phyloP scores from a whole-genome alignment of 78 protist genomes.

The Dictyostelium citrinum region DNA sequence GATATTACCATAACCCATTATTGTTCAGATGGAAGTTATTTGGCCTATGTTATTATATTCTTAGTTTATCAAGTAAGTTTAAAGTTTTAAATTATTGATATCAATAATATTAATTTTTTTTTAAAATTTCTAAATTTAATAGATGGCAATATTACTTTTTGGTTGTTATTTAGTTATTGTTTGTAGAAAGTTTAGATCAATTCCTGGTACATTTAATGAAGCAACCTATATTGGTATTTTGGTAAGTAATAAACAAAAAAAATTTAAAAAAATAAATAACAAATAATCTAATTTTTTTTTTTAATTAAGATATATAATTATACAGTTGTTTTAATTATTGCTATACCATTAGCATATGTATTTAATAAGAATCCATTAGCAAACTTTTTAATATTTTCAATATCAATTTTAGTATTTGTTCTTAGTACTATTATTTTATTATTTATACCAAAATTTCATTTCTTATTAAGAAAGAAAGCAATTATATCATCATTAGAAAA shows the following conservation, averaged over 20 bases:
- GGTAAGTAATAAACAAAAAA: background rate
- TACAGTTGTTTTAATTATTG: conserved; percentile 13
- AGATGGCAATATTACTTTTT: conserved; percentile 32
- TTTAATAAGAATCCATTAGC: conserved; percentile 43
- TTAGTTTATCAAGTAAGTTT: conserved; percentile 22
- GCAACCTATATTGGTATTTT: conserved; percentile 72
- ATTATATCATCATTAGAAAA: conserved; percentile 28
- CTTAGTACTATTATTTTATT: conserved; percentile 11
- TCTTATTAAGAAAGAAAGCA: conserved; percentile 6
- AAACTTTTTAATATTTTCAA: conserved; percentile 10
- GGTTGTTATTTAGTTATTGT: conserved; percentile 66
- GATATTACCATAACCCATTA: conserved; percentile 5
- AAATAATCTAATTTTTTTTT: background rate
- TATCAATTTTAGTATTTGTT: background rate
- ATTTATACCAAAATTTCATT: conserved; percentile 48
- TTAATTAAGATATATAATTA: conserved; percentile 19
- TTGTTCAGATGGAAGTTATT: background rate
- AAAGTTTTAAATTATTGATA: background rate
- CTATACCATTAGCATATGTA: conserved; percentile 26
- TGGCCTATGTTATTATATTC: background rate
- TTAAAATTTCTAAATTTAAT: background rate
- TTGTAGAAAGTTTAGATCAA: conserved; percentile 51
- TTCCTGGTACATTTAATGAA: conserved; percentile 72
- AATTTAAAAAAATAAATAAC: background rate
- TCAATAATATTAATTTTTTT: background rate